phyloP scores from a whole-genome alignment of 163 green algal genomes.

The Scenedesmus sp. region DNA sequence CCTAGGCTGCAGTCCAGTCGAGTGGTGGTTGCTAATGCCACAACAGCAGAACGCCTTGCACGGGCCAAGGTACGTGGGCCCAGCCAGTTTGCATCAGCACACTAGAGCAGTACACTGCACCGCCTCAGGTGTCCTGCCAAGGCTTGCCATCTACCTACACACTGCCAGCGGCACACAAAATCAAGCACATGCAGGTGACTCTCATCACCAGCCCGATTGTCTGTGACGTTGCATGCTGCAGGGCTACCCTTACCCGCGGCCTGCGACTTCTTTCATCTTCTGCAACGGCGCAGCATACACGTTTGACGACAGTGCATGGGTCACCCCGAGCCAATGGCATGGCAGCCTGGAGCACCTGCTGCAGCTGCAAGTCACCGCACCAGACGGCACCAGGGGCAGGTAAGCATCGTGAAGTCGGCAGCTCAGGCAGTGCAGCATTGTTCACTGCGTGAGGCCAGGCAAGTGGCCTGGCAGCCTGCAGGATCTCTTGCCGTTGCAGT shows the following conservation, averaged over 20 bases:
- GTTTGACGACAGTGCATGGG: slow-evolving; percentile 53
- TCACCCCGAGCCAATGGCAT: background rate
- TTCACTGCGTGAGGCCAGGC: too few relatives aligned
- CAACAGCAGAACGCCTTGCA: slow-evolving; percentile 10
- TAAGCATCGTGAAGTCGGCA: too few relatives aligned
- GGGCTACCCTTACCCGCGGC: slow-evolving; percentile 70
- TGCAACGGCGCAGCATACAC: slow-evolving; percentile 57
- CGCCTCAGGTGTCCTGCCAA: background rate
- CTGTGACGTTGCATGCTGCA: background rate
- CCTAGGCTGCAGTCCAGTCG: background rate
- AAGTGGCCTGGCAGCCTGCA: background rate
- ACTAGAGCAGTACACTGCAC: background rate
- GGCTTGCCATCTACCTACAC: background rate
- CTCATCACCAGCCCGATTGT: background rate
- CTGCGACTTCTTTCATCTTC: slow-evolving; percentile 66
- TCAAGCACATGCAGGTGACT: background rate
- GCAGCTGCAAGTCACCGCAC: slow-evolving; percentile 14
- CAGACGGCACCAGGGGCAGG: slow-evolving; percentile 15
- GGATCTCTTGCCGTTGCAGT: too few relatives aligned
- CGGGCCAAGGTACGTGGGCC: slow-evolving; percentile 53
- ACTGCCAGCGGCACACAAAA: background rate
- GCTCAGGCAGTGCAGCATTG: background rate
- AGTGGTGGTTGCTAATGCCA: slow-evolving; percentile 53
- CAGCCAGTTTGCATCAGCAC: too few relatives aligned
- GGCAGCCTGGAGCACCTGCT: slow-evolving; percentile 7